Evolutionary conservation across 169 alveolate genomes (phyloP), one percentile per base, ranked within the genome.

Genomic region (Eimeria brunetti): DNA sequence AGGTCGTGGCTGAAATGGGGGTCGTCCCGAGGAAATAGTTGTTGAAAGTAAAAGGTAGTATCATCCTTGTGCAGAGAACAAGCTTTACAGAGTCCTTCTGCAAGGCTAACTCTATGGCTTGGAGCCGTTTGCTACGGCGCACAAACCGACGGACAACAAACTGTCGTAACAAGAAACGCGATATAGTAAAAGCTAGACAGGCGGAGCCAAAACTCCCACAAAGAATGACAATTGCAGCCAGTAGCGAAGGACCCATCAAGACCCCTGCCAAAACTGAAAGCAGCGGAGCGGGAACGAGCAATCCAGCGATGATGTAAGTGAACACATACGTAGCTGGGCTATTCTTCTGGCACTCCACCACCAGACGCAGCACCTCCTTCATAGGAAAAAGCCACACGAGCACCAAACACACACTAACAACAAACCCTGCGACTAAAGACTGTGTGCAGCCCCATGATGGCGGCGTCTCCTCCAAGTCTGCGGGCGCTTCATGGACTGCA

Each of bases 171-270:
- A 86, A 27, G 64, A 86, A 86, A 24, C 93, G 93, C 44, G 93
- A 86, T 38, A 86, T 38, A 53, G 62, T 33, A 44, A 86, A 86
- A 11, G 93, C 93, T 24, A 86, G 53, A 27, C 93, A 86, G 33
- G 93, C 93, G 18, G 93, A 30, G 18, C 93, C 93, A 62, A 86
- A 44, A n/a, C 93, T 86, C n/a, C 93, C 93, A 62, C 83, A 60
- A 22, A 86, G 49, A 86, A 86, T 86, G 69, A 86, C 93, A 36
- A 86, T 9, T 24, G 53, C 93, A 22, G 93, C 93, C 36, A 41
- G 93, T 20, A 36, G 78, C 16, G 93, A 64, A 22, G 93, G 93
- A 0, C 93, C 93, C 93, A 86, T 62, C 83, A 86, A 86, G 18
- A 86, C 83, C 36, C 93, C 93, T 2, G 93, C 93, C 81, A 86